Conservation (phyloP, 1,284 basidiomycete genomes). For the Cryptococcus hybrid region DNA sequence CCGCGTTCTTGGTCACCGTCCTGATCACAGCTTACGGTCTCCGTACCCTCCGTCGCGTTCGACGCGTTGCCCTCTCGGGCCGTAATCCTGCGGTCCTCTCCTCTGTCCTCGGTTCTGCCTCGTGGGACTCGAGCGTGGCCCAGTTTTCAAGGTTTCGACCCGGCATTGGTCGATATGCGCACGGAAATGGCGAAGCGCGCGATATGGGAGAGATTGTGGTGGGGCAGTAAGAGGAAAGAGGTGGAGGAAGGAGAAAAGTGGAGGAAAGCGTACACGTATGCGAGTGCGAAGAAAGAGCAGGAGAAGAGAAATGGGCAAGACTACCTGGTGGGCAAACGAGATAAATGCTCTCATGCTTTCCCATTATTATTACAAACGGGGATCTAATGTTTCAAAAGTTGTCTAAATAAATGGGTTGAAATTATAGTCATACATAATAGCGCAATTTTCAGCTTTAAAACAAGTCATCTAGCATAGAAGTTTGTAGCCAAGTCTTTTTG, state of each 20-base stretch:
- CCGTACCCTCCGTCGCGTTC: constrained; percentile 39
- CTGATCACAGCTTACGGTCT: constrained; percentile 42
- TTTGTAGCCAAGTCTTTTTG: neutral
- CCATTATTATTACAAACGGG: too few species aligned
- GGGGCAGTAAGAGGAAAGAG: constrained; percentile 3
- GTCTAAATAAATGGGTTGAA: neutral
- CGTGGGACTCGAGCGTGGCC: constrained; percentile 15
- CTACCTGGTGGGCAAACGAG: too few species aligned
- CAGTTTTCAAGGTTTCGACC: constrained; percentile 18
- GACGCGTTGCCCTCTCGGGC: constrained; percentile 41
- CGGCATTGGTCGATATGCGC: constrained; percentile 11
- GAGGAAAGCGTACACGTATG: neutral
- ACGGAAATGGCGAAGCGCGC: constrained; percentile 11
- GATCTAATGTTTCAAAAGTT: neutral
- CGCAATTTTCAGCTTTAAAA: too few species aligned
- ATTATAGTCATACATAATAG: too few species aligned
- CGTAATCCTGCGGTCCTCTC: constrained; percentile 5
- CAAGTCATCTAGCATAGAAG: too few species aligned
- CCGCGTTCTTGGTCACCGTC: constrained; percentile 36
- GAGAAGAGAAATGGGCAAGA: neutral
- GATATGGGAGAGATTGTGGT: constrained; percentile 15
- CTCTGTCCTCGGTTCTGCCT: constrained; percentile 5
- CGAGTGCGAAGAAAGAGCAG: neutral
- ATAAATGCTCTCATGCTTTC: too few species aligned
- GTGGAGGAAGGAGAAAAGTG: neutral